Base-by-base conservation (phyloP, 805 yeast species). In the Clavispora asparagi region DNA sequence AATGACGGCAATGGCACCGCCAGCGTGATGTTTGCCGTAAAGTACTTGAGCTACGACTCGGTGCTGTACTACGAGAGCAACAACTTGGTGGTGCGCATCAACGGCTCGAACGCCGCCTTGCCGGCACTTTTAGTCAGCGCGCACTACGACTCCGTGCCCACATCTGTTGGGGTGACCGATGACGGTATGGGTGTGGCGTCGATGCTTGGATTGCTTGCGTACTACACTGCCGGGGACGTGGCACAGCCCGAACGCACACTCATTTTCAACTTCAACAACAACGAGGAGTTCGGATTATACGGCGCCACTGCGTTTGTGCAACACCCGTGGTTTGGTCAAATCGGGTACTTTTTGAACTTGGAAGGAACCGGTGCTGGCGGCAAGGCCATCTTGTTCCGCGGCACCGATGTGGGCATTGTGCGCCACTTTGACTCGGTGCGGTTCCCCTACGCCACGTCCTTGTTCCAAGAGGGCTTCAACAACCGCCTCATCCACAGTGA, bases 291-390 rank as follows among this genome's bases (percentile, higher is more conserved):
- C 63, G 96, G 95, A 0, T 71, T 91, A 28, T 67, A 82, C 45
- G 97, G 97, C 4, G 95, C 97, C 0, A 73, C 75, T 39, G 77
- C 85, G 0, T 89, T 88, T 55, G 65, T 86, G 44, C 61, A 75
- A 29, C 95, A 89, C 61, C 82, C 85, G 14, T 86, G 95, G 92
- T 72, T 79, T 19, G 64, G 73, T 35, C 62, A 77, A 13, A 81
- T 85, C 1, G 70, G 69, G 36, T 84, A 77, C 57, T 85, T 91
- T 47, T 71, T 90, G 53, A 91, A 91, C 61, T 68, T 90, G 51
- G 97, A 90, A 69, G 97, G 97, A 14, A 87, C 96, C 0, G 97
- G 97, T 2, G 85, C 94, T 1, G 96, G 96, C 25, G 91, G 94
- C 4, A 80, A 85, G 53, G 87, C 96, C 1, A 73, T 87, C 17